Percentiles rank a stretch among this genome's conserved stretches.
Evolutionary conservation across 192 early-diverging fungal species (phyloP).

Genomic region (Linnemannia schmuckeri): DNA sequence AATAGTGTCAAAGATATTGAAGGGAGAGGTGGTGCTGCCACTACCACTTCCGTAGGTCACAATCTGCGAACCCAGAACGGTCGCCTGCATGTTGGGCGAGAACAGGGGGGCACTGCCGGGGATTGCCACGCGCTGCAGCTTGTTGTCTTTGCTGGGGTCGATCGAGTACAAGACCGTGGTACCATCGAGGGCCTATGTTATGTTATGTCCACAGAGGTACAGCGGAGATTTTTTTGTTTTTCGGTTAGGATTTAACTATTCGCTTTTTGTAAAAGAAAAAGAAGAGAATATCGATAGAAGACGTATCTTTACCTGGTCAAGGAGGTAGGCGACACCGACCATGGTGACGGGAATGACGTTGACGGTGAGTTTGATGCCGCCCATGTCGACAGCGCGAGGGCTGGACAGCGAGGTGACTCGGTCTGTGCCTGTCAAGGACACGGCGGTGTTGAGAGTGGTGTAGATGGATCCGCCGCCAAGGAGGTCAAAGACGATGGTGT

Average conservation of each 20-base stretch:
- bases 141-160: constrained; percentile 7
- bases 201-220: not conserved
- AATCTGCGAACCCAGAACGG: constrained; percentile 17
- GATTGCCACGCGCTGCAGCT: constrained; percentile 22
- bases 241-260: not conserved
- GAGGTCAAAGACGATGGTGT: constrained; percentile 37
- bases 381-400: constrained; percentile 37
- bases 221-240: not conserved
- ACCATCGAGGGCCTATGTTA: constrained; percentile 29
- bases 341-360: constrained; percentile 38
- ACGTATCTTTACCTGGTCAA: constrained; percentile 25
- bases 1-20: constrained; percentile 37
- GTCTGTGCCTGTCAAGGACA: not conserved
- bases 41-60: constrained; percentile 23
- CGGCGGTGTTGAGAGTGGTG: constrained; percentile 11
- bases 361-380: constrained; percentile 25
- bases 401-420: constrained; percentile 20
- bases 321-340: constrained; percentile 32
- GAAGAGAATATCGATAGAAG: not conserved
- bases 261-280: not conserved
- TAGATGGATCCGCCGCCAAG: constrained; percentile 17
- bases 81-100: constrained; percentile 17
- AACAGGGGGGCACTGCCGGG: constrained; percentile 37
- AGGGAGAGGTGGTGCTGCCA: not conserved
- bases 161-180: constrained; percentile 26